These are phyloP conservation scores for Oxyria digyna DNA, from an alignment of 148 eudicot genomes.

Conservation along the genomic window DNA sequence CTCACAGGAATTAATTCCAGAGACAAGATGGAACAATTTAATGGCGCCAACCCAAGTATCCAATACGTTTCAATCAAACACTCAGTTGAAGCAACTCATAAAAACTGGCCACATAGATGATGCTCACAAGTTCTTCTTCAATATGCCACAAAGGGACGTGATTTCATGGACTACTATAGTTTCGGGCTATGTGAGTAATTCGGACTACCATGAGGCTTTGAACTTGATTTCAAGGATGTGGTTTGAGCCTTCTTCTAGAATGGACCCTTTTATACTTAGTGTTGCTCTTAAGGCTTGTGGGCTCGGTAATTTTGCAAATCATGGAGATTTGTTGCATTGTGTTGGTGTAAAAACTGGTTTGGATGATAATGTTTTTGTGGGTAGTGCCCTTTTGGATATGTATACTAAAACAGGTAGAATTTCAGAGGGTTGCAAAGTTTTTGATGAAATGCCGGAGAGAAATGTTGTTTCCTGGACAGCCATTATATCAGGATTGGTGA, in stretches of 20 bases:
- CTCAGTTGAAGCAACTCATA: constrained; percentile 31
- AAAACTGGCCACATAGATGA: constrained; percentile 34
- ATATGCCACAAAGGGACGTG: constrained; percentile 55
- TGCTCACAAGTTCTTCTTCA: constrained; percentile 65
- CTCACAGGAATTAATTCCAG: constrained; percentile 3
- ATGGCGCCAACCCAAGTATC: constrained; percentile 12
- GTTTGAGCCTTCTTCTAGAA: constrained; percentile 26
- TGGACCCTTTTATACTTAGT: constrained; percentile 66
- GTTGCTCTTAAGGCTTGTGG: constrained; percentile 81
- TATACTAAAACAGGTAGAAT: constrained; percentile 50
- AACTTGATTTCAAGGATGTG: constrained; percentile 48
- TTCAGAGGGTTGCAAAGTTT: constrained; percentile 52
- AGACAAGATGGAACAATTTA: constrained; percentile 1
- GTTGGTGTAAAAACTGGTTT: constrained; percentile 46
- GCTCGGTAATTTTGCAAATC: constrained; percentile 14
- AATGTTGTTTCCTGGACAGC: constrained; percentile 95
- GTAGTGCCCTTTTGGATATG: constrained; percentile 83
- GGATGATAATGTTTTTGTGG: constrained; percentile 64
- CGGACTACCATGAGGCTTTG: constrained; percentile 44
- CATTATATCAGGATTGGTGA: constrained; percentile 71
- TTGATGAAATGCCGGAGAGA: constrained; percentile 71
- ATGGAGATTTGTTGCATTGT: constrained; percentile 57
- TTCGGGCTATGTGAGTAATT: constrained; percentile 52
- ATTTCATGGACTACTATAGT: constrained; percentile 71
- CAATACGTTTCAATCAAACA: constrained; percentile 27